These are phyloP conservation scores for Papiliotrema laurentii DNA, from an alignment of 1,284 basidiomycete species.

Conservation along the genomic window DNA sequence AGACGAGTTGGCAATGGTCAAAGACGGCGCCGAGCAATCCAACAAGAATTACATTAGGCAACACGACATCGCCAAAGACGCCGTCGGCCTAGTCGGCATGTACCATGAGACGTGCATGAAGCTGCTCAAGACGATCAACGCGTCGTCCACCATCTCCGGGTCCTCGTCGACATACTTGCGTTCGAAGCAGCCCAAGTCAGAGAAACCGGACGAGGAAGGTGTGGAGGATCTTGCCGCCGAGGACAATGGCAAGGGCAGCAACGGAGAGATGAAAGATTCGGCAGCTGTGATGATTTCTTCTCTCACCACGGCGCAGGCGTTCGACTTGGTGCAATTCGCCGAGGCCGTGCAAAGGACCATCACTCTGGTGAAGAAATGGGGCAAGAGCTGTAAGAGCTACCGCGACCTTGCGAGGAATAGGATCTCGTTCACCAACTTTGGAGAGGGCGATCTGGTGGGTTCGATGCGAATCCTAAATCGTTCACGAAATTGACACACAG, in stretches of 20 bases:
- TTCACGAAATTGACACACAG: slow-evolving; percentile 11
- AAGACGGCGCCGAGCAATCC: slow-evolving; percentile 28
- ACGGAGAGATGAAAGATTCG: slow-evolving; percentile 29
- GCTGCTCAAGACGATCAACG: slow-evolving; percentile 37
- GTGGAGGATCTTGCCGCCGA: too few relatives aligned
- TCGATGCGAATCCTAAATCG: too few relatives aligned
- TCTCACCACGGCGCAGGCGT: slow-evolving; percentile 51
- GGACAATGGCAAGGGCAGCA: not conserved
- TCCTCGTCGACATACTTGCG: slow-evolving; percentile 13
- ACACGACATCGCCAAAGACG: slow-evolving; percentile 35
- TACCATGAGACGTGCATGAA: slow-evolving; percentile 43
- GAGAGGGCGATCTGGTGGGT: slow-evolving; percentile 75
- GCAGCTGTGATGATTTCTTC: slow-evolving; percentile 28
- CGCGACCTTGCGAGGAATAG: slow-evolving; percentile 87
- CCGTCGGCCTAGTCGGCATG: slow-evolving; percentile 35
- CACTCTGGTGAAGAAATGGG: slow-evolving; percentile 86
- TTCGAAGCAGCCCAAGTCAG: not conserved
- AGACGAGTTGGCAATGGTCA: slow-evolving; percentile 42
- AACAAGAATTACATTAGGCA: slow-evolving; percentile 31
- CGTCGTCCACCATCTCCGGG: slow-evolving; percentile 43
- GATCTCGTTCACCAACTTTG: slow-evolving; percentile 88
- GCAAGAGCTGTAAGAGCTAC: slow-evolving; percentile 91
- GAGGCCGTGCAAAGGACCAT: slow-evolving; percentile 76
- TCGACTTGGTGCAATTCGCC: slow-evolving; percentile 77
- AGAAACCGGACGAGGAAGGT: not conserved